These are phyloP conservation scores for Dichotomocladium elegans DNA, from an alignment of 371 early-diverging fungal species.

Conservation along the genomic window DNA sequence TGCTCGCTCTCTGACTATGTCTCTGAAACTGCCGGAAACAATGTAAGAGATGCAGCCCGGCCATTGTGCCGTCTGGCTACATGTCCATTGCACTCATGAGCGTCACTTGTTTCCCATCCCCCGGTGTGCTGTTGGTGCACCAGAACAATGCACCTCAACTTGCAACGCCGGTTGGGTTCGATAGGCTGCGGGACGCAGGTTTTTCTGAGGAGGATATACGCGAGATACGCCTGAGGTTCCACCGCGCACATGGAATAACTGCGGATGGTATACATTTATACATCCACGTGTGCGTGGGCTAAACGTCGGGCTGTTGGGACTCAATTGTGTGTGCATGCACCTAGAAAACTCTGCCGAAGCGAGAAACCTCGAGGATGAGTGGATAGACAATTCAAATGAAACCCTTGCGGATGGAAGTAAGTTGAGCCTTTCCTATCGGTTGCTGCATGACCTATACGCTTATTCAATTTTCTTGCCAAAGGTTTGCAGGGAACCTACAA, in stretches of 20 bases:
- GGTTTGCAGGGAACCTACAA: conserved; percentile 48
- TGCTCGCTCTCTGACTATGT: conserved; percentile 19
- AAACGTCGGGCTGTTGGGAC: not conserved
- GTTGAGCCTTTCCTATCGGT: not conserved
- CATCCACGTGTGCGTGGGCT: not conserved
- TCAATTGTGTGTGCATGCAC: not conserved
- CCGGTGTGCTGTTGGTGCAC: too few species aligned
- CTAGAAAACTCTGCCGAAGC: conserved; percentile 30
- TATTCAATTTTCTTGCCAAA: not conserved
- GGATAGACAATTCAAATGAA: conserved; percentile 51
- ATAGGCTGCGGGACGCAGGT: conserved; percentile 56
- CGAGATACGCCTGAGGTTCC: conserved; percentile 52
- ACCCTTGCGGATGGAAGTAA: conserved; percentile 45
- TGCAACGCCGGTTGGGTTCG: conserved; percentile 52
- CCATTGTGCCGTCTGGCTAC: too few species aligned
- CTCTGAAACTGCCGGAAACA: not conserved
- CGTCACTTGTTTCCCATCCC: too few species aligned
- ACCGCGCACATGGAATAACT: conserved; percentile 26
- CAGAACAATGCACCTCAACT: conserved; percentile 10
- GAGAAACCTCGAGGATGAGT: conserved; percentile 53
- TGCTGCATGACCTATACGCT: not conserved
- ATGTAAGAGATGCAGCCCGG: too few species aligned
- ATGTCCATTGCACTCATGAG: too few species aligned
- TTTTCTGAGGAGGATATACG: conserved; percentile 59
- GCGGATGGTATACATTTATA: conserved; percentile 9